Percentiles rank a stretch among this genome's conserved stretches.
phyloP scores from a whole-genome alignment of 345 rosid genomes.

The Draba incana region DNA sequence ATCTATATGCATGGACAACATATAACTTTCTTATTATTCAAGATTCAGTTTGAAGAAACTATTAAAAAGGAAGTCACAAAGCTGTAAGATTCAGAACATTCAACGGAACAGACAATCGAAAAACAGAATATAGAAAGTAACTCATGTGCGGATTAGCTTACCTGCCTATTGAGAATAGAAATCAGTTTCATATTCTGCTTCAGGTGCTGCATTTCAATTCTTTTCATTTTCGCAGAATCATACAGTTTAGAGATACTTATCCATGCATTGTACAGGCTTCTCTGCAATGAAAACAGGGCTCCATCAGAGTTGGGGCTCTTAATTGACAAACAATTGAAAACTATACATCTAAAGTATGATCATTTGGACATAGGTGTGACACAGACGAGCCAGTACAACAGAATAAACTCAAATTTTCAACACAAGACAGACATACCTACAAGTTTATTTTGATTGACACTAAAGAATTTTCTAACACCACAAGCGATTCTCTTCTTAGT shows the following conservation, averaged over 20 bases:
- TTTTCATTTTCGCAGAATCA: slow-evolving; percentile 71
- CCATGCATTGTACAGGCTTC: slow-evolving; percentile 63
- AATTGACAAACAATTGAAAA: slow-evolving; percentile 1
- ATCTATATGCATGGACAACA: slow-evolving; percentile 50
- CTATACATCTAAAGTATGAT: not conserved
- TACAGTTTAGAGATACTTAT: slow-evolving; percentile 58
- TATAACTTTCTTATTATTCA: not conserved
- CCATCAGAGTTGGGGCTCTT: not conserved
- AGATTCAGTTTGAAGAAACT: not conserved
- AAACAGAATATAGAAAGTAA: not conserved
- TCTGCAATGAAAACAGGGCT: slow-evolving; percentile 49
- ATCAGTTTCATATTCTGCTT: slow-evolving; percentile 69
- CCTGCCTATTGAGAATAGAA: slow-evolving; percentile 73
- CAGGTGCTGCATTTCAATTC: slow-evolving; percentile 62
- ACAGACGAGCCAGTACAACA: not conserved
- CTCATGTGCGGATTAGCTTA: slow-evolving; percentile 36
- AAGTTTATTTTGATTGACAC: not conserved
- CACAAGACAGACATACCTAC: not conserved
- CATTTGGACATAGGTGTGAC: not conserved
- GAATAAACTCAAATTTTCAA: not conserved
- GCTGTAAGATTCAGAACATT: not conserved
- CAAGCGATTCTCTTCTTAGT: not conserved
- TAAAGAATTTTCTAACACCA: not conserved
- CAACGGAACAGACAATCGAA: not conserved
- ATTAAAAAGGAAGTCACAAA: not conserved